Base-by-base conservation (phyloP, 1,284 basidiomycete species). In the Violaceomyces palustris region DNA sequence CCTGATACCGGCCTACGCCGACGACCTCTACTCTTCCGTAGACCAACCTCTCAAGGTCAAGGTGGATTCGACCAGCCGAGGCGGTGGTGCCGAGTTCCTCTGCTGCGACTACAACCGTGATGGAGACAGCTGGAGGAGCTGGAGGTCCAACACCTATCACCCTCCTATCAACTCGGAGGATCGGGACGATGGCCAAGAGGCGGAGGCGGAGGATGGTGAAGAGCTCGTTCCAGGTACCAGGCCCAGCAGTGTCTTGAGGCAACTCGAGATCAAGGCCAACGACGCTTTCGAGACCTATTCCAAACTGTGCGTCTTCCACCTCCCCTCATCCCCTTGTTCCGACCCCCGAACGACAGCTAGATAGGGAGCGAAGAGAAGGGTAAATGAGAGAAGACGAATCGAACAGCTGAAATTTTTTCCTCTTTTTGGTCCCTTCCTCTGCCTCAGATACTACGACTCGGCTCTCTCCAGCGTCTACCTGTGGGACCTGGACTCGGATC, bases 21-120 rank as follows among this genome's bases (percentile, higher is more conserved):
- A 98, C 68, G 94, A 98, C 76, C 81, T 99, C 21, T 79, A 93
- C 41, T 87, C 88, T 31, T 89, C 87, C 52, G 91, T 98, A 53
- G 94, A 99, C 78, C 88, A 93, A 74, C 94, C 94, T 10, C 79
- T 97, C 56, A 83, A 84, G 68, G 78, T 96, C 40, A 80, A 82
- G 74, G 82, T 81, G 29, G 93, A 97, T 78, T 79, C 79, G 27
- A 79, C 81, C 8, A 84, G 82, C 1, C 64, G 65, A 24, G 67
- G 69, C 11, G 44, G 45, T 8, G 88, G 89, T 10, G 82, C 82
- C 61, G 90, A 97, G 45, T 99, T 88, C 72, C 82, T 99, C 31
- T 86, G 87, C 25, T 96, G 93, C 74, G 94, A 98, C 75, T 99
- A 98, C 74, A 98, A 98, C 77, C 80, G 89, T 25, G 94, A 98